A percentile compares a stretch with the other conserved stretches of the same genome.
Evolutionary conservation across 2,329 filamentous ascomycete genomes (phyloP).

Genomic region (Neonectria coccinea): DNA sequence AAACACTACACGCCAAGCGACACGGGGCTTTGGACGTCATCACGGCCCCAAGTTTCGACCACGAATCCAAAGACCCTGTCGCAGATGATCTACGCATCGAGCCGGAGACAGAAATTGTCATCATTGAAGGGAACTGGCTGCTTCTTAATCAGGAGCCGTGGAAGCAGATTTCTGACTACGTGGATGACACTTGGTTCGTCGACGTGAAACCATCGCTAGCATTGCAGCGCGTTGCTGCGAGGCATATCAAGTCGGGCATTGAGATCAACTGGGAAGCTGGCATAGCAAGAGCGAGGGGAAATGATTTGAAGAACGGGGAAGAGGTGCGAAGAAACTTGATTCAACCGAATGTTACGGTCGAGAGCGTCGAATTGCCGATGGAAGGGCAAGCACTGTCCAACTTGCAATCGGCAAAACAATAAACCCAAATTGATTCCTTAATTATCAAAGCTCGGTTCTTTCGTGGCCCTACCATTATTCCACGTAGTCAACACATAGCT

Average conservation of each 20-base stretch:
- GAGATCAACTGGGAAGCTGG: constrained; percentile 16
- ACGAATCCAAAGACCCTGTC: constrained; percentile 18
- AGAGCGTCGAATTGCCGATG: not conserved
- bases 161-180: constrained; percentile 1
- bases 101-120: constrained; percentile 9
- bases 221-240: constrained; percentile 3
- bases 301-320: constrained; percentile 17
- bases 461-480: no score
- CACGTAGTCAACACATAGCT: no score
- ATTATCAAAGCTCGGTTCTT: not conserved
- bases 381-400: not conserved
- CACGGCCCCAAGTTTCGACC: constrained; percentile 21
- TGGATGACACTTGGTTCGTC: constrained; percentile 22
- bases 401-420: not conserved
- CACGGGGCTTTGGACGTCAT: not conserved
- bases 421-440: not conserved
- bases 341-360: constrained; percentile 10
- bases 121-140: constrained; percentile 21
- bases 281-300: constrained; percentile 1
- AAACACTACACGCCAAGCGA: constrained; percentile 4
- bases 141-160: constrained; percentile 12
- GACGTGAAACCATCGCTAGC: constrained; percentile 14
- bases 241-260: constrained; percentile 15
- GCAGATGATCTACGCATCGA: constrained; percentile 11
- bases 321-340: constrained; percentile 12